Conservation (phyloP, 1,139 yeast species). For the Candida frijolesensis region DNA sequence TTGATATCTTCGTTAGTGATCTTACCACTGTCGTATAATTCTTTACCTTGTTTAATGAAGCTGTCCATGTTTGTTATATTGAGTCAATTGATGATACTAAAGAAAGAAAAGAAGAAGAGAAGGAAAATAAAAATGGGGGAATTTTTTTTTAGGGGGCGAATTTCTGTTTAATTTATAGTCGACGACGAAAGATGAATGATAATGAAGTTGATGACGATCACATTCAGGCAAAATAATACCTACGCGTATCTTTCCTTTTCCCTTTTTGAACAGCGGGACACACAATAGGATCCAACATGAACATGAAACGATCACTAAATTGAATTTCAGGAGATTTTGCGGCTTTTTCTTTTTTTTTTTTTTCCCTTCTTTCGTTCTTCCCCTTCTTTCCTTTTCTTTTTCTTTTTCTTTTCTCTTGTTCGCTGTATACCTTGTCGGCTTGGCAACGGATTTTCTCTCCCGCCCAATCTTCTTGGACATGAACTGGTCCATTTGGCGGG, state of each 20-base stretch:
- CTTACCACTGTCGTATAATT: constrained; percentile 16
- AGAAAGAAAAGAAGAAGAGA: constrained; percentile 2
- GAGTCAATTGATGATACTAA: not conserved
- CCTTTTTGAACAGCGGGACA: too few relatives aligned
- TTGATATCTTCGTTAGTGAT: constrained; percentile 32
- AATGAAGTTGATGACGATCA: not conserved
- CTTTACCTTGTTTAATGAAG: constrained; percentile 18
- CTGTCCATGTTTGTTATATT: constrained; percentile 14
- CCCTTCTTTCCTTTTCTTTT: not conserved
- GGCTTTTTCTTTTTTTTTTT: too few relatives aligned
- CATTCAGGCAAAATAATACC: not conserved
- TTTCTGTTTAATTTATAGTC: constrained; percentile 4
- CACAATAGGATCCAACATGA: not conserved
- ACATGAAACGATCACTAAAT: constrained; percentile 4
- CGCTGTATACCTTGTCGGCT: too few relatives aligned
- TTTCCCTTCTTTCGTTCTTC: not conserved
- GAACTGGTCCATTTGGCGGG: too few relatives aligned
- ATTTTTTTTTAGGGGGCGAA: not conserved
- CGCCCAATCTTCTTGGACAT: too few relatives aligned
- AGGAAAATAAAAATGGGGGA: constrained; percentile 1
- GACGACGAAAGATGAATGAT: not conserved
- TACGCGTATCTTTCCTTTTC: too few relatives aligned
- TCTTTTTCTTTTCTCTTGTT: too few relatives aligned
- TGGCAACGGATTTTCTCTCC: too few relatives aligned
- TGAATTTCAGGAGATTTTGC: not conserved